Evolutionary conservation across 2,329 filamentous ascomycete genomes (phyloP), one percentile per base, ranked within the genome.

Genomic region (Aureobasidium sp.): DNA sequence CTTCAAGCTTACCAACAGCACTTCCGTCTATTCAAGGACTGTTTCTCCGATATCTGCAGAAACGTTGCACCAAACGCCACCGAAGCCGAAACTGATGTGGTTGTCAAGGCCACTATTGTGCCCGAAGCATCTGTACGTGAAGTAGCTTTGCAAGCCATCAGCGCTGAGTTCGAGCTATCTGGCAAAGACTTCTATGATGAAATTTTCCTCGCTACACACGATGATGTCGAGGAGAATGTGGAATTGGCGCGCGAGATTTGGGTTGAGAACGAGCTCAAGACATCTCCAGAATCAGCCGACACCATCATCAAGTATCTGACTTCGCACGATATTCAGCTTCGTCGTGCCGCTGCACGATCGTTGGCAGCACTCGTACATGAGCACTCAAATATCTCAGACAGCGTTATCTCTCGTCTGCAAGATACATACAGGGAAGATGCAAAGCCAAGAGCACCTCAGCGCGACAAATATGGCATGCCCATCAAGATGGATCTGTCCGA

Each of bases 21-120:
- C 75, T 97, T 97, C 79, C 96, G 96, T 75, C 80, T 92, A 63
- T 86, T 97, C 76, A 96, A 93, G 73, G 94, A 99, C 74, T 96
- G 91, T 70, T 84, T 99, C 66, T 82, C 88, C 60, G 91, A 97
- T 72, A 83, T 95, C 66, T 90, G 90, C 69, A 87, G 92, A 64
- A 92, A 88, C 66, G 82, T 97, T 57, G 88, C 93, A 3, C 86
- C 89, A 2, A 96, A 91, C 69, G 92, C 97, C 67, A 86, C 75
- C 62, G 73, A 80, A 3, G 76, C 82, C 1, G 95, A 99, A 75
- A 87, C 94, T 62, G 76, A 79, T 12, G 84, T 90, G 17, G 82
- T 97, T n/a, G 83, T 92, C 12, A 83, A 85, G 65, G 94, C 92
- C 41, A 81, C 84, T 0, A 92, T 94, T 66, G 89, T 95, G 13